These are phyloP conservation scores for Leucaena leucocephala DNA, from an alignment of 306 rosid species.

Conservation along the genomic window DNA sequence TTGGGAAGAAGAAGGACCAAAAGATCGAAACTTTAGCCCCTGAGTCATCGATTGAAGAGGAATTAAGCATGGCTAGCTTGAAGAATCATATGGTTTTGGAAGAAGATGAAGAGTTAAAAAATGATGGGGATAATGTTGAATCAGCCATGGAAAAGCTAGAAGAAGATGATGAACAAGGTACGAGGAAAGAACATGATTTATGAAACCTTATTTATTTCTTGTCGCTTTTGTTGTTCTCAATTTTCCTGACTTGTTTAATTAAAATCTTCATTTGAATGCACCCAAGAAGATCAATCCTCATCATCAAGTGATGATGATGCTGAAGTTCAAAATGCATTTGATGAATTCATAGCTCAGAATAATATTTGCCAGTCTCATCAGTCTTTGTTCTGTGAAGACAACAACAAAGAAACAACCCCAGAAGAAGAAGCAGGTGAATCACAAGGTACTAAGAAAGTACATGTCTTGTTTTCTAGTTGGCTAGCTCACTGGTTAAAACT, in stretches of 20 bases:
- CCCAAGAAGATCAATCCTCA: slow-evolving; percentile 47
- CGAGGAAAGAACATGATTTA: slow-evolving; percentile 26
- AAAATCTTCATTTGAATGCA: slow-evolving; percentile 29
- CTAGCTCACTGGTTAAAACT: slow-evolving; percentile 18
- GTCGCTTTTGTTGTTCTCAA: slow-evolving; percentile 14
- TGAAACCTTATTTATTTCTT: not conserved
- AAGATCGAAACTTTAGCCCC: slow-evolving; percentile 17
- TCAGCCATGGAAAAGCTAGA: slow-evolving; percentile 36
- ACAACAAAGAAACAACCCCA: slow-evolving; percentile 34
- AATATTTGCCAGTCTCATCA: slow-evolving; percentile 40
- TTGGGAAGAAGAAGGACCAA: slow-evolving; percentile 24
- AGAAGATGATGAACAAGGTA: slow-evolving; percentile 49
- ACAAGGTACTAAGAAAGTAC: slow-evolving; percentile 51
- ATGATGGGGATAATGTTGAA: not conserved
- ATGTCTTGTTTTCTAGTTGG: slow-evolving; percentile 4
- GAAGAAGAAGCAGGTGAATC: slow-evolving; percentile 40
- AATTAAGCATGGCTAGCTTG: not conserved
- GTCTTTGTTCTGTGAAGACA: slow-evolving; percentile 29
- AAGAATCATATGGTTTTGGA: not conserved
- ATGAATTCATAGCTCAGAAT: slow-evolving; percentile 46
- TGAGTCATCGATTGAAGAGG: slow-evolving; percentile 30
- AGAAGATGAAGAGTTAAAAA: not conserved
- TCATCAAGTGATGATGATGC: slow-evolving; percentile 47
- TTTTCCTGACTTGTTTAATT: slow-evolving; percentile 7
- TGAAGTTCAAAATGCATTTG: slow-evolving; percentile 44